Evolutionary conservation across 345 rosid species (phyloP), one percentile per base, ranked within the genome.

Genomic region (Alliaria petiolata): DNA sequence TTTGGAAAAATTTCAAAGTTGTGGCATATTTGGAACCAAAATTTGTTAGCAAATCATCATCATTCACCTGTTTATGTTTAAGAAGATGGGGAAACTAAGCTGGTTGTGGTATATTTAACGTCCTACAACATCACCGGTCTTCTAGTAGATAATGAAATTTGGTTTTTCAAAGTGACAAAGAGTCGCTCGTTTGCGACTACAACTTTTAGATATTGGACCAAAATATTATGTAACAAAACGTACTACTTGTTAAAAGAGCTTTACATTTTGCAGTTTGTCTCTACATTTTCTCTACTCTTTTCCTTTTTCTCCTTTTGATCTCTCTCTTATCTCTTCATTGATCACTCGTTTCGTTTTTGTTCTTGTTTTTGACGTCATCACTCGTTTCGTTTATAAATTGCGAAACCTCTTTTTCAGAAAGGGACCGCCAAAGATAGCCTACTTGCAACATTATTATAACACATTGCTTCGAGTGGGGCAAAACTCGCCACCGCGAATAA

Each of bases 381-480:
- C 43, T 54, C 28, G 26, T 68, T 75, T 75, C 25, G 69, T 67
- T 62, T 60, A 44, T 51, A 50, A 62, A 75, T 43, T 60, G 57
- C 7, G 63, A 44, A 43, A 61, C 49, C 40, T 60, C 50, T 68
- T 75, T 75, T 42, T 75, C 74, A 44, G 74, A 75, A 75, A 75
- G 44, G 42, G 79, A 75, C 74, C 38, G 46, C 58, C 61, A 67
- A 75, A 67, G 49, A 59, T 43, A 46, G 64, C 36, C 69, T 61
- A 67, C 64, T 43, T 67, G 74, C 47, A 25, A 25, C 64, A 75
- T 67, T 74, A 74, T 75, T 67, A 44, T 67, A 52, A 53, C 62
- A 67, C 40, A 74, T 53, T 68, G 78, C 78, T 67, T 75, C 73
- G 42, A 67, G 64, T 75, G 78, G 78, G 78, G 62, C 74, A 67